Percentiles rank a stretch among this genome's conserved stretches.
phyloP scores from a whole-genome alignment of 1,139 yeast genomes.

The Geotrichum reessii region DNA sequence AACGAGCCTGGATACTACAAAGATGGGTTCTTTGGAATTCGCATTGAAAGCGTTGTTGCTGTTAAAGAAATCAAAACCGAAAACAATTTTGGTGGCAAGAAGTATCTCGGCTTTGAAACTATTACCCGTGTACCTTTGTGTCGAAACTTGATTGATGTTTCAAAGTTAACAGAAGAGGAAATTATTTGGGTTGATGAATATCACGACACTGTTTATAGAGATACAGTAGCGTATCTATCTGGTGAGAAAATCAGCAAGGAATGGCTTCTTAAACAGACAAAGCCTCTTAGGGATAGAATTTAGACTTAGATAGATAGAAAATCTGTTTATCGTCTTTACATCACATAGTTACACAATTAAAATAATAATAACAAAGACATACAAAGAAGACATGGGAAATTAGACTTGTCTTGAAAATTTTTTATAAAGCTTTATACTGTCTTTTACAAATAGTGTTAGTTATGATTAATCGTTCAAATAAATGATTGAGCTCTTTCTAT shows the following conservation, averaged over 20 bases:
- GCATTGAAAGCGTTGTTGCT: slow-evolving; percentile 78
- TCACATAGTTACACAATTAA: too few relatives aligned
- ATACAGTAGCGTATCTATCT: slow-evolving; percentile 45
- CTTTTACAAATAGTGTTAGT: too few relatives aligned
- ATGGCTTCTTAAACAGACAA: slow-evolving; percentile 17
- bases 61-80: slow-evolving; percentile 47
- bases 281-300: background rate
- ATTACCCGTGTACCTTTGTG: slow-evolving; percentile 87
- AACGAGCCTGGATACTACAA: slow-evolving; percentile 97
- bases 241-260: slow-evolving; percentile 40
- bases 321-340: too few relatives aligned
- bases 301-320: too few relatives aligned
- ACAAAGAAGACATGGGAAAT: too few relatives aligned
- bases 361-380: too few relatives aligned
- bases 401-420: too few relatives aligned
- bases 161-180: slow-evolving; percentile 58
- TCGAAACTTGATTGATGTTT: slow-evolving; percentile 53
- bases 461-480: too few relatives aligned
- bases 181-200: slow-evolving; percentile 62
- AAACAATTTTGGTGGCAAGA: slow-evolving; percentile 44
- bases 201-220: slow-evolving; percentile 58
- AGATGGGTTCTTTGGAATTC: slow-evolving; percentile 86
- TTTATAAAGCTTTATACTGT: too few relatives aligned
- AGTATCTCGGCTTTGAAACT: slow-evolving; percentile 73
- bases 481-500: background rate